A percentile compares a stretch with the other conserved stretches of the same genome.
phyloP scores from a whole-genome alignment of 169 alveolate genomes.

The Eimeria maxima region DNA sequence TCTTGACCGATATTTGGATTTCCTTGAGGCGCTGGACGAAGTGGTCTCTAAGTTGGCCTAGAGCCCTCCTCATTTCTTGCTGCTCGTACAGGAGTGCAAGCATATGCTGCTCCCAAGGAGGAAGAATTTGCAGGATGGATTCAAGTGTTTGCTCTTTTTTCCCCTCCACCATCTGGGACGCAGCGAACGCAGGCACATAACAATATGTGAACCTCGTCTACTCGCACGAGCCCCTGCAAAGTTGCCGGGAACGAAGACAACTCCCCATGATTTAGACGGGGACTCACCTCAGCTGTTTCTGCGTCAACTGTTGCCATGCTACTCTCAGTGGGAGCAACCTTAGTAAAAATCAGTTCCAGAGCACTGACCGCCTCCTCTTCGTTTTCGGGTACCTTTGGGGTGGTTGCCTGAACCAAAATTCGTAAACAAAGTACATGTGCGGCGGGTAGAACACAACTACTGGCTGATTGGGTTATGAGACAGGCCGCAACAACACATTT shows the following conservation, averaged over 20 bases:
- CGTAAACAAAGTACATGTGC: not conserved
- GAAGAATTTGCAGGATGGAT: slow-evolving; percentile 85
- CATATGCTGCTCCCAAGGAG: slow-evolving; percentile 91
- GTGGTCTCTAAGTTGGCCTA: slow-evolving; percentile 87
- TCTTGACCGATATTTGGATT: slow-evolving; percentile 86
- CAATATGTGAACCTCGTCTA: not conserved
- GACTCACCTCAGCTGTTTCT: slow-evolving; percentile 57
- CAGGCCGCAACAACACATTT: not conserved
- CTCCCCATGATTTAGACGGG: not conserved
- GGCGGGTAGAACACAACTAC: not conserved
- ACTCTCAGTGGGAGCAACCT: not conserved
- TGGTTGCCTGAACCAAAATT: slow-evolving; percentile 13
- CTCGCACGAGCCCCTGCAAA: not conserved
- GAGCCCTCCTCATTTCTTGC: slow-evolving; percentile 88
- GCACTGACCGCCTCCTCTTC: slow-evolving; percentile 64
- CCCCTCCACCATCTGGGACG: slow-evolving; percentile 85
- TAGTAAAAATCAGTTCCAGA: slow-evolving; percentile 60
- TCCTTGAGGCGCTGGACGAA: slow-evolving; percentile 85
- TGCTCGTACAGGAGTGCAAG: slow-evolving; percentile 90
- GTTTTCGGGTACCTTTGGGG: slow-evolving; percentile 17
- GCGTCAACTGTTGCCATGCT: slow-evolving; percentile 64
- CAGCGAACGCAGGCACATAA: slow-evolving; percentile 41
- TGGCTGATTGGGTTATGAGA: not conserved
- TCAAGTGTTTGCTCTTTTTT: slow-evolving; percentile 84
- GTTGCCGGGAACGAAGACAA: not conserved